phyloP scores from a whole-genome alignment of 179 eudicot genomes.

The Beta lomatogona region DNA sequence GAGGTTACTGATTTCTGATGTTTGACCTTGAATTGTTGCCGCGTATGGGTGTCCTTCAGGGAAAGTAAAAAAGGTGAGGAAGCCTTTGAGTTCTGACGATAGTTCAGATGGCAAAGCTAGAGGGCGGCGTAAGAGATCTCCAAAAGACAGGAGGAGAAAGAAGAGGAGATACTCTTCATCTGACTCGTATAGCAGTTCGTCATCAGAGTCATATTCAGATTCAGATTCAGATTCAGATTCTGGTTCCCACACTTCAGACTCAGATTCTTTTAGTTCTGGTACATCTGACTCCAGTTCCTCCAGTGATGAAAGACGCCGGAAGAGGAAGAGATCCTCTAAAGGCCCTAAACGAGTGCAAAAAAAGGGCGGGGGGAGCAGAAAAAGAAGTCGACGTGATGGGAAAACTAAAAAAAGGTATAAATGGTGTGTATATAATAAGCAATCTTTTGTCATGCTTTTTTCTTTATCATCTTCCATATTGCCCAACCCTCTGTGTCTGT shows the following conservation, averaged over 20 bases:
- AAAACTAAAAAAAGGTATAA: constrained; percentile 55
- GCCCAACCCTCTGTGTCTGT: not conserved
- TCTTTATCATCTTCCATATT: not conserved
- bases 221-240: constrained; percentile 43
- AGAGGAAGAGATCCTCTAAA: constrained; percentile 66
- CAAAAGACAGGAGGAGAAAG: constrained; percentile 64
- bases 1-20: not conserved
- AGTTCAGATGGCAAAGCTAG: constrained; percentile 56
- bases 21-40: not conserved
- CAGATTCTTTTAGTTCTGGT: constrained; percentile 48
- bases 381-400: constrained; percentile 38
- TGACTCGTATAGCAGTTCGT: constrained; percentile 82
- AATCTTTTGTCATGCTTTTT: not conserved
- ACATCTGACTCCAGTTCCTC: constrained; percentile 70
- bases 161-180: constrained; percentile 80
- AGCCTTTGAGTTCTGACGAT: constrained; percentile 53
- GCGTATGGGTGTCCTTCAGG: constrained; percentile 35
- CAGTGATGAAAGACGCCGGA: constrained; percentile 67
- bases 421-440: constrained; percentile 37
- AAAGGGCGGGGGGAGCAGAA: constrained; percentile 39
- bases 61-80: constrained; percentile 57
- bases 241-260: constrained; percentile 55
- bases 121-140: constrained; percentile 48
- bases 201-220: constrained; percentile 24
- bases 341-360: constrained; percentile 45